A percentile compares a stretch with the other conserved stretches of the same genome.
phyloP scores from a whole-genome alignment of 805 yeast species.

The Lipomyces yamadae region DNA sequence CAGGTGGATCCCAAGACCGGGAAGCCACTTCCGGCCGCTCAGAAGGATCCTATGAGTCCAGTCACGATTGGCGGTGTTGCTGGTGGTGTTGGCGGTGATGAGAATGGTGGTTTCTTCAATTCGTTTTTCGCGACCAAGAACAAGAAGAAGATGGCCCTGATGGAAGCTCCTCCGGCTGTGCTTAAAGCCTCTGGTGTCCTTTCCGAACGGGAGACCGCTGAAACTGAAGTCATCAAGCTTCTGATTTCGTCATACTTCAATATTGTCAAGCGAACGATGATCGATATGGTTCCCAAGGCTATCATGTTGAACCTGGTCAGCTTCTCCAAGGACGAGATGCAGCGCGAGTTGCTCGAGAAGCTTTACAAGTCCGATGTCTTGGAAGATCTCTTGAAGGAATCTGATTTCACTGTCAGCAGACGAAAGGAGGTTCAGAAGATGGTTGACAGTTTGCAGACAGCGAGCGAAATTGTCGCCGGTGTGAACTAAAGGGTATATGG shows the following conservation, averaged over 20 bases:
- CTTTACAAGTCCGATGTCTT: constrained; percentile 74
- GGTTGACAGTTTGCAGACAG: constrained; percentile 90
- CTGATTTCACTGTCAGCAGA: constrained; percentile 89
- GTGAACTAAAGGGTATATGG: constrained; percentile 25
- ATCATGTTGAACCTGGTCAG: constrained; percentile 90
- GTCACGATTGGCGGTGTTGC: constrained; percentile 36
- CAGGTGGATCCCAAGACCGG: constrained; percentile 90
- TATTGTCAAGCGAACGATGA: constrained; percentile 90
- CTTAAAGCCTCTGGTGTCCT: constrained; percentile 89
- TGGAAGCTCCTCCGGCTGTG: constrained; percentile 98
- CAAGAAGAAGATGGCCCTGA: constrained; percentile 88
- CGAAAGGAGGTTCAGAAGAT: constrained; percentile 92
- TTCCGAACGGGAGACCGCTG: constrained; percentile 95
- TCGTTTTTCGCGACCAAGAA: constrained; percentile 92
- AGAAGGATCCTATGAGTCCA: constrained; percentile 36
- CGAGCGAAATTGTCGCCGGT: constrained; percentile 80
- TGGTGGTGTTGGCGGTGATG: constrained; percentile 52
- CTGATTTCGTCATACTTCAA: constrained; percentile 87
- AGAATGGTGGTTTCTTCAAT: constrained; percentile 83
- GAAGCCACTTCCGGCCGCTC: constrained; percentile 59
- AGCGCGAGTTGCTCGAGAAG: constrained; percentile 84
- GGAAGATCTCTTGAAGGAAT: constrained; percentile 82
- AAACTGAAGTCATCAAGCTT: constrained; percentile 94
- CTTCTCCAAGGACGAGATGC: constrained; percentile 79
- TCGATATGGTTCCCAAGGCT: constrained; percentile 94